phyloP scores from a whole-genome alignment of 441 rosid genomes.

The Syzygium malaccense region DNA sequence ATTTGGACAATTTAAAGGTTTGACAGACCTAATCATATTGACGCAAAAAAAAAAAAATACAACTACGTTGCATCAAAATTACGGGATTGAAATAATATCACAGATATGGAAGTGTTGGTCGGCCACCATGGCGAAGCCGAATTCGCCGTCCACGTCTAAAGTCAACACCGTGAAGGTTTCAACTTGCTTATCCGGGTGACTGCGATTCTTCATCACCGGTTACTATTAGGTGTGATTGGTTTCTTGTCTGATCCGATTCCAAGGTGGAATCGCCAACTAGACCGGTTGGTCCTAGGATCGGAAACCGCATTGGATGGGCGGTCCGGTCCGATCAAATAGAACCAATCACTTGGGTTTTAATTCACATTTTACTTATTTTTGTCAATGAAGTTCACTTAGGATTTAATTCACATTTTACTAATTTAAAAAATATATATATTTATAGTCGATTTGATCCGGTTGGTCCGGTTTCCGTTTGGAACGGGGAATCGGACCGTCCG shows the following conservation, averaged over 20 bases:
- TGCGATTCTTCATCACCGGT: not conserved
- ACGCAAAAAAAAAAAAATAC: not conserved
- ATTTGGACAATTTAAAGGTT: not conserved
- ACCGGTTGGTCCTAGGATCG: no score
- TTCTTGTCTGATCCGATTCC: no score
- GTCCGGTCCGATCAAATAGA: no score
- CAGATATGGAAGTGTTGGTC: not conserved
- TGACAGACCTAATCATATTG: not conserved
- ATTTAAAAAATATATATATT: no score
- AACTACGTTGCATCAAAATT: not conserved
- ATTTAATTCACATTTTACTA: no score
- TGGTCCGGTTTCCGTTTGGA: no score
- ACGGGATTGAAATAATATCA: not conserved
- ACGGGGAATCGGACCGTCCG: fast-evolving
- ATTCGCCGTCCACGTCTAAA: not conserved
- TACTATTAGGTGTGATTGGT: not conserved
- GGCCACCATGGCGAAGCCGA: not conserved
- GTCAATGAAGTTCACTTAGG: no score
- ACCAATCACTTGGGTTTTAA: no score
- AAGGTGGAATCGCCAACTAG: no score
- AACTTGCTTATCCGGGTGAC: not conserved
- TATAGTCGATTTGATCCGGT: no score
- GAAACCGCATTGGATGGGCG: no score
- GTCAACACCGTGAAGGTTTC: not conserved
- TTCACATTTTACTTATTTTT: no score